phyloP scores from a whole-genome alignment of 345 rosid species.

The Combretum micranthum region DNA sequence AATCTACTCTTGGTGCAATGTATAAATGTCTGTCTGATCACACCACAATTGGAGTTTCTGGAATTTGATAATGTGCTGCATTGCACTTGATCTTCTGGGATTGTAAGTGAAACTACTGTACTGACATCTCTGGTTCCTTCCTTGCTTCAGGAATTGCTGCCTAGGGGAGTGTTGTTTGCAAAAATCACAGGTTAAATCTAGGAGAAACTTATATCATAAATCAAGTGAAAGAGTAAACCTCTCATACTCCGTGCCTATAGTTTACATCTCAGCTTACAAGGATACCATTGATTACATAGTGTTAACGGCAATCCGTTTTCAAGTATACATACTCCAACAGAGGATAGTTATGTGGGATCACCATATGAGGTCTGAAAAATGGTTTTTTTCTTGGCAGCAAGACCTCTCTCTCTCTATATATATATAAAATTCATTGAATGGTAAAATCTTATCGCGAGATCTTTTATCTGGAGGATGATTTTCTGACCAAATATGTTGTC shows the following conservation, averaged over 20 bases:
- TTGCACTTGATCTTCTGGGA: no score
- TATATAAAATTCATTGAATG: conserved; percentile 50
- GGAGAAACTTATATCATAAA: conserved; percentile 26
- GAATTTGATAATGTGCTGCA: no score
- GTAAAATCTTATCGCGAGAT: conserved; percentile 53
- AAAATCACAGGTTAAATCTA: conserved; percentile 33
- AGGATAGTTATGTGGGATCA: conserved; percentile 31
- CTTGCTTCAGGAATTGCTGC: conserved; percentile 61
- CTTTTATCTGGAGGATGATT: conserved; percentile 40
- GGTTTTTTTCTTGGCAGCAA: conserved; percentile 14
- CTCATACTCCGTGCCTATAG: conserved; percentile 21
- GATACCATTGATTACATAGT: conserved; percentile 29
- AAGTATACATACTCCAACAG: conserved; percentile 31
- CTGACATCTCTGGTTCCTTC: conserved; percentile 3
- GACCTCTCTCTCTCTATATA: conserved; percentile 33
- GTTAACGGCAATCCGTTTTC: conserved; percentile 33
- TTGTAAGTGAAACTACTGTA: no score
- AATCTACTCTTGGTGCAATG: no score
- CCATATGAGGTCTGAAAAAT: conserved; percentile 45
- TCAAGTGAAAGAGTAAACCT: conserved; percentile 32
- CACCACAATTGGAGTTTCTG: no score
- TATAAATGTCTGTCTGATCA: no score
- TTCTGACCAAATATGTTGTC: conserved; percentile 27
- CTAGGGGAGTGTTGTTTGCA: conserved; percentile 40
- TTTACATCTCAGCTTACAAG: conserved; percentile 25